Percentiles rank a stretch among this genome's conserved stretches.
Conservation (phyloP, 768 basidiomycete species). For the Leccinum imitatum region DNA sequence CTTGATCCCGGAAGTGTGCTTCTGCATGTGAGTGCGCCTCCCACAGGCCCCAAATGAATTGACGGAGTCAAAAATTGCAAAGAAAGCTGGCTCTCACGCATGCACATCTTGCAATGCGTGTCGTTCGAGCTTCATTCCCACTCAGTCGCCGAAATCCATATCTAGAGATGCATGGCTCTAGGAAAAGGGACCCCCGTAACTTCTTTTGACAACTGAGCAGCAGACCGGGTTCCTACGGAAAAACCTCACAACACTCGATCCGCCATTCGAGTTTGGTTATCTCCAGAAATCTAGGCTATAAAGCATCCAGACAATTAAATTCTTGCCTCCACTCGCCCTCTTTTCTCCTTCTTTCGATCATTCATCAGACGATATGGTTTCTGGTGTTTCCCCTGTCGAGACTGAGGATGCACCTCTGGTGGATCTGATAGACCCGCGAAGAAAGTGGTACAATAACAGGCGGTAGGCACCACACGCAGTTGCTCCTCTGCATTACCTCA, state of each 20-base stretch:
- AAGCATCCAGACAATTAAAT: neutral
- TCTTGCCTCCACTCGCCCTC: neutral
- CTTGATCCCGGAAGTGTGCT: no score
- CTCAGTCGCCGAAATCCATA: no score
- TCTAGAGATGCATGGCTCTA: no score
- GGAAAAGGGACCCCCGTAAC: no score
- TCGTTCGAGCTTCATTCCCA: no score
- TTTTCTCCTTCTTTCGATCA: neutral
- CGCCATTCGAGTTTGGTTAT: neutral
- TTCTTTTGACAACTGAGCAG: no score
- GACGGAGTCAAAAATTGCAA: no score
- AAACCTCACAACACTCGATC: neutral
- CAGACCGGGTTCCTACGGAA: neutral
- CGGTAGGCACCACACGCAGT: conserved; percentile 39
- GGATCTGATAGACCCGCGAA: conserved; percentile 60
- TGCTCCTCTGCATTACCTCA: neutral
- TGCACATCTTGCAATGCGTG: no score
- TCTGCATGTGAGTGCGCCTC: no score
- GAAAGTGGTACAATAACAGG: conserved; percentile 78
- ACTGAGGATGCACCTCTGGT: conserved; percentile 37
- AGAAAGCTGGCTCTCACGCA: no score
- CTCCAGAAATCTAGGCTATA: neutral
- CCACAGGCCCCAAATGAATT: no score
- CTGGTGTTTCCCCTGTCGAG: conserved; percentile 39
- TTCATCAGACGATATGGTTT: conserved; percentile 42